Percentiles rank a stretch among this genome's conserved stretches.
These are phyloP conservation scores for Penicillium soppii DNA, from an alignment of 495 filamentous ascomycete genomes.

Conservation along the genomic window DNA sequence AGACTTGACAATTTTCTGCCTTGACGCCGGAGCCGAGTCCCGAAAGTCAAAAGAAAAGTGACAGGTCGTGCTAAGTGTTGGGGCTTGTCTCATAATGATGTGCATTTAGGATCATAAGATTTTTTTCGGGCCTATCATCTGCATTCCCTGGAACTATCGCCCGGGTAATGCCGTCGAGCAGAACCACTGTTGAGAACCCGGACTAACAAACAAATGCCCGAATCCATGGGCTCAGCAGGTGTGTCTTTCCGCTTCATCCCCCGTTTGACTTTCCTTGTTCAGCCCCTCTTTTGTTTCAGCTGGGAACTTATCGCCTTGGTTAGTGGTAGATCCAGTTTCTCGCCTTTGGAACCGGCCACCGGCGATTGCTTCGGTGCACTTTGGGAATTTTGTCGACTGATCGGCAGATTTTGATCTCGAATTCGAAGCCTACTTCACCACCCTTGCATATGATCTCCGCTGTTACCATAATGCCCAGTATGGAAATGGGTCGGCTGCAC, in stretches of 20 bases:
- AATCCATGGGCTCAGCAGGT: background rate
- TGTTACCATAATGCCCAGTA: conserved; percentile 6
- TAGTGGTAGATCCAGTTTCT: background rate
- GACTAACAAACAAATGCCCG: background rate
- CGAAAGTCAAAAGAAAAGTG: conserved; percentile 12
- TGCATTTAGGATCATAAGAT: conserved; percentile 1
- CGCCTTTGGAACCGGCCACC: background rate
- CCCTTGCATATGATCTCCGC: conserved; percentile 23
- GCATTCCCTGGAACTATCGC: conserved; percentile 4
- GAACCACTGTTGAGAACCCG: background rate
- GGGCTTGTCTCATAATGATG: conserved; percentile 8
- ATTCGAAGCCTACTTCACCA: background rate
- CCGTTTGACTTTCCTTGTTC: background rate
- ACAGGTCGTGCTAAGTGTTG: conserved; percentile 3
- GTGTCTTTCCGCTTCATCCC: background rate
- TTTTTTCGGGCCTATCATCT: conserved; percentile 6
- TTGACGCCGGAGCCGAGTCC: background rate
- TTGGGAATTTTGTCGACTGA: no score
- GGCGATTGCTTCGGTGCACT: no score
- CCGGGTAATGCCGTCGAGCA: background rate
- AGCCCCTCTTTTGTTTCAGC: background rate
- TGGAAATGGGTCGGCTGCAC: conserved; percentile 8
- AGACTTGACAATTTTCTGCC: background rate
- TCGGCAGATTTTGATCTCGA: background rate
- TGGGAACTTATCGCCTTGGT: background rate